These are phyloP conservation scores for Prosopis cineraria DNA, from an alignment of 306 rosid species.

Conservation along the genomic window DNA sequence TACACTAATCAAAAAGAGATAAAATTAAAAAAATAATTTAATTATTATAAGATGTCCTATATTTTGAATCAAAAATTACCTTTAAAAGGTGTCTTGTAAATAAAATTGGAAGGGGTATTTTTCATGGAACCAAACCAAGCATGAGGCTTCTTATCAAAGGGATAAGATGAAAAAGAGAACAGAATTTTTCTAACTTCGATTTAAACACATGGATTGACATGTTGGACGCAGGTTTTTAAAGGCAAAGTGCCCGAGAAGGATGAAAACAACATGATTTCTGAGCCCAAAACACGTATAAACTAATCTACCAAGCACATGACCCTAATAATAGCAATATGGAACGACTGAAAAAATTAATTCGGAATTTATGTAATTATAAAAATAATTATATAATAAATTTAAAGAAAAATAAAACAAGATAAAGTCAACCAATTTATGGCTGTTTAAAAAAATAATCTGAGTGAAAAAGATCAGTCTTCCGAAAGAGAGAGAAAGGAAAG, in stretches of 20 bases:
- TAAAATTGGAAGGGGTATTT: no score
- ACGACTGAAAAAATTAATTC: not conserved
- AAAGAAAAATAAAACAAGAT: not conserved
- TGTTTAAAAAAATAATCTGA: no score
- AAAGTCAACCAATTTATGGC: not conserved
- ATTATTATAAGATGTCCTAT: no score
- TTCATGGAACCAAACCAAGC: not conserved
- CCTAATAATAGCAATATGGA: constrained; percentile 19
- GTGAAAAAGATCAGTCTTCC: no score
- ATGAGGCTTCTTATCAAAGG: constrained; percentile 27
- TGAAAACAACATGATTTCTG: not conserved
- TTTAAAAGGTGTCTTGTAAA: no score
- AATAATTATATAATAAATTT: not conserved
- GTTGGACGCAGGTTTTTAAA: constrained; percentile 19
- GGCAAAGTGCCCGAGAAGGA: constrained; percentile 15
- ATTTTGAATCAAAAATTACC: no score
- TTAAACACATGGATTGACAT: constrained; percentile 24
- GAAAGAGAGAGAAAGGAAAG: not conserved
- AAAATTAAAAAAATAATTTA: no score
- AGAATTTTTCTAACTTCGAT: constrained; percentile 5
- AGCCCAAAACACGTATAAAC: constrained; percentile 27
- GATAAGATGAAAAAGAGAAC: not conserved
- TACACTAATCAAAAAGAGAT: no score
- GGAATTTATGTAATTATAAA: not conserved
- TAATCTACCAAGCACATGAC: constrained; percentile 39